phyloP scores from a whole-genome alignment of 108 stramenopile species.

The Bacterosira constricta region DNA sequence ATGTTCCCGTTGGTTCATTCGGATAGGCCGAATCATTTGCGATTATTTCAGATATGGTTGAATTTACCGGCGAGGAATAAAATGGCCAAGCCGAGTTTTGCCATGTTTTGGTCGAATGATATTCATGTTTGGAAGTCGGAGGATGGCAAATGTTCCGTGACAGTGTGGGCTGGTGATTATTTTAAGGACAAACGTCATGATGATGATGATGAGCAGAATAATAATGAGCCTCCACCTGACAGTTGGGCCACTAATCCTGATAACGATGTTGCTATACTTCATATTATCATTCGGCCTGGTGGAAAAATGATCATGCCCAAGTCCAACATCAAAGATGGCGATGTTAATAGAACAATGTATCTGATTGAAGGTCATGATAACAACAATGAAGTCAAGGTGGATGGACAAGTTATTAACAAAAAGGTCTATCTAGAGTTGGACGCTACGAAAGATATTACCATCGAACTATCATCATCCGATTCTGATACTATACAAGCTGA shows the following conservation, averaged over 20 bases:
- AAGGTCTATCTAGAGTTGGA: slow-evolving; percentile 51
- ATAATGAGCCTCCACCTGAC: slow-evolving; percentile 57
- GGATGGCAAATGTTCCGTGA: slow-evolving; percentile 47
- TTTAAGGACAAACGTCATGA: no score
- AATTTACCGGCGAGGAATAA: slow-evolving; percentile 76
- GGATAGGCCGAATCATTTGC: slow-evolving; percentile 39
- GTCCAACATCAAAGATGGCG: slow-evolving; percentile 29
- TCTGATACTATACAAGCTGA: slow-evolving; percentile 28
- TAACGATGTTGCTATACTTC: slow-evolving; percentile 70
- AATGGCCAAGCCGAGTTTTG: slow-evolving; percentile 79
- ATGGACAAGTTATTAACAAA: slow-evolving; percentile 33
- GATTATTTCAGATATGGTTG: slow-evolving; percentile 85
- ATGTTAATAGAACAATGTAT: slow-evolving; percentile 65
- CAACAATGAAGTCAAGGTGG: slow-evolving; percentile 38
- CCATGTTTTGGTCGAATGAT: slow-evolving; percentile 78
- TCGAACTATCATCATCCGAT: slow-evolving; percentile 60
- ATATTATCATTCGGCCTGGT: slow-evolving; percentile 57
- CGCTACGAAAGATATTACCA: slow-evolving; percentile 39
- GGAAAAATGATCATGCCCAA: slow-evolving; percentile 57
- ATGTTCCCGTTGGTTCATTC: slow-evolving; percentile 64
- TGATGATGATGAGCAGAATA: slow-evolving; percentile 13
- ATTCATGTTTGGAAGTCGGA: slow-evolving; percentile 53
- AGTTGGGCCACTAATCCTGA: slow-evolving; percentile 62
- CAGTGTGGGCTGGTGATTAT: slow-evolving; percentile 65
- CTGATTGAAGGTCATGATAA: slow-evolving; percentile 58